Conservation (phyloP, 2,329 filamentous ascomycete genomes). For the Chrysoporthe deuterocubensis region DNA sequence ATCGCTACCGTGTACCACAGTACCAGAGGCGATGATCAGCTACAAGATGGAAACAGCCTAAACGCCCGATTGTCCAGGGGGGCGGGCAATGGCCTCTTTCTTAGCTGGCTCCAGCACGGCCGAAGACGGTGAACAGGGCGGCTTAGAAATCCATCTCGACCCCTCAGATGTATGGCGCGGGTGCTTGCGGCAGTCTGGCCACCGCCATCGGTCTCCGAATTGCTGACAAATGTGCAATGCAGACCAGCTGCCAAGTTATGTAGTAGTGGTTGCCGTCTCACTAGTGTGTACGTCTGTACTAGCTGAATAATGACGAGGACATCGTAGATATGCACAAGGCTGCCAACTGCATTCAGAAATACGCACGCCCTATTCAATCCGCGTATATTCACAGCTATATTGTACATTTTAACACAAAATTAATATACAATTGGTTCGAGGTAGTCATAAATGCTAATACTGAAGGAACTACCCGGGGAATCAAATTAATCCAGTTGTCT, state of each 20-base stretch:
- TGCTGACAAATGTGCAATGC: not conserved
- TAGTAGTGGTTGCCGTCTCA: not conserved
- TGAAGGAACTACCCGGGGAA: too few relatives aligned
- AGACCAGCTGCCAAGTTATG: not conserved
- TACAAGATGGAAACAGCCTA: not conserved
- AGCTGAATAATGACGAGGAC: not conserved
- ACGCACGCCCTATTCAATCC: too few relatives aligned
- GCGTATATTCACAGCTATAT: too few relatives aligned
- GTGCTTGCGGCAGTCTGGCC: not conserved
- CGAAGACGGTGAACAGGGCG: not conserved
- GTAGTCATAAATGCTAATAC: too few relatives aligned
- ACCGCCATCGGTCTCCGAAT: slow-evolving; percentile 2
- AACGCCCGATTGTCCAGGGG: not conserved
- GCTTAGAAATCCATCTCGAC: not conserved
- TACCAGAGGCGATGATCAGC: not conserved
- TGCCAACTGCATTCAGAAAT: too few relatives aligned
- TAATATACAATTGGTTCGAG: too few relatives aligned
- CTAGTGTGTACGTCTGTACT: too few relatives aligned
- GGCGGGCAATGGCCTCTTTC: too few relatives aligned
- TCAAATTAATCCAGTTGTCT: too few relatives aligned
- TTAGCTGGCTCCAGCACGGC: too few relatives aligned
- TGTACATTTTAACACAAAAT: too few relatives aligned
- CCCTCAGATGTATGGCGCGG: not conserved
- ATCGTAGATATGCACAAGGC: too few relatives aligned
- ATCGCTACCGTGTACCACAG: not conserved